Percentiles rank a stretch among this genome's conserved stretches.
Conservation (phyloP, 345 rosid species). For the Camelina neglecta region DNA sequence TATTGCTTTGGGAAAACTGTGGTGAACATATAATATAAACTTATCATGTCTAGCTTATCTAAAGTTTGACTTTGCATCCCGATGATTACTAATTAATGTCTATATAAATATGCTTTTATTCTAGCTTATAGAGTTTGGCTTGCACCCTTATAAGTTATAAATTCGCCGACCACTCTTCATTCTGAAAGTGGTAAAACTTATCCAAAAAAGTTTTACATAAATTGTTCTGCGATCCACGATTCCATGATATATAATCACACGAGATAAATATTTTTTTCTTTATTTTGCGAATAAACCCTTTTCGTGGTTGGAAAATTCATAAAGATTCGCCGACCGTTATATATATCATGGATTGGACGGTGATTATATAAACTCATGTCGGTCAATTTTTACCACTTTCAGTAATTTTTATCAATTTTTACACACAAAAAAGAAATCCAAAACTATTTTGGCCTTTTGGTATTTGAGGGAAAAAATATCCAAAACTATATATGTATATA, state of each 20-base stretch:
- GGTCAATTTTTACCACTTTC: too few relatives aligned
- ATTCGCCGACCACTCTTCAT: conserved; percentile 10
- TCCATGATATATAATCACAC: conserved; percentile 1
- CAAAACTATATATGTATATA: too few relatives aligned
- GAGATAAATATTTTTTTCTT: conserved; percentile 17
- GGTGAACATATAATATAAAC: not conserved
- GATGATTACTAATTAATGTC: not conserved
- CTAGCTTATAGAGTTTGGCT: conserved; percentile 25
- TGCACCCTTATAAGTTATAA: not conserved
- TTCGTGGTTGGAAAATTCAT: too few relatives aligned
- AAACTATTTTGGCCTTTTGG: too few relatives aligned
- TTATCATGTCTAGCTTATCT: conserved; percentile 19
- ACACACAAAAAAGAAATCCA: too few relatives aligned
- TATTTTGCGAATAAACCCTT: not conserved
- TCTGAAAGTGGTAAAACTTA: not conserved
- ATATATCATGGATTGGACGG: too few relatives aligned
- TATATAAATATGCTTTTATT: not conserved
- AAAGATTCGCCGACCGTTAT: too few relatives aligned
- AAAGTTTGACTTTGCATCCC: conserved; percentile 14
- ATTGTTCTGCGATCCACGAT: not conserved
- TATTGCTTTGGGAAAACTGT: not conserved
- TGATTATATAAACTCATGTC: too few relatives aligned
- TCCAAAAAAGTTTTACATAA: not conserved
- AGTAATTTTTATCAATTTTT: too few relatives aligned
- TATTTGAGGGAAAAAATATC: too few relatives aligned